Evolutionary conservation across 768 basidiomycete species (phyloP), one percentile per base, ranked within the genome.

Genomic region (Leucogyrophana mollusca): DNA sequence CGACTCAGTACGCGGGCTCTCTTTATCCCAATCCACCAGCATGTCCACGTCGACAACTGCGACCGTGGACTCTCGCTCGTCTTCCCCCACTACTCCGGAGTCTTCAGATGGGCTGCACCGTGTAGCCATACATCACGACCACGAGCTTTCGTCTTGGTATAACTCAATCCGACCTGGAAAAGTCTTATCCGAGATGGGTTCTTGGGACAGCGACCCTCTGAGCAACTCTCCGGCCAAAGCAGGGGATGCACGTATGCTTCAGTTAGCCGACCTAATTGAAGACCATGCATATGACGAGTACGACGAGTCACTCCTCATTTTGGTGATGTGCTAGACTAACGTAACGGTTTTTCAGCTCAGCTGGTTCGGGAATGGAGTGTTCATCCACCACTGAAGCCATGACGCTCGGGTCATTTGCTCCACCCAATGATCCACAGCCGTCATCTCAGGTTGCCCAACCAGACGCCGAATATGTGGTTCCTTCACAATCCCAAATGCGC

Each of bases 201-300:
- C 62, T 49, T 81, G 79, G 79, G 69, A 72, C 38, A 58, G 64
- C 23, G 73, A 75, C 52, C 46, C 68, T 20, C 62, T 68, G 23
- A 70, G 69, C 45, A 55, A 68, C 35, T 48, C 69, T 16, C 60
- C 69, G 11, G 66, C 67, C 49, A 80, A 82, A 57, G 61, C 70
- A 40, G 82, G 77, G 30, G 71, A 74, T 38, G 71, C 76, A 18
- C 67, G 68, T 42, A 85, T 86, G 67, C 78, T 89, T 51, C 72
- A 76, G 34, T 68, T 90, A 34, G 83, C 87, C 56, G 88, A 90
- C 58, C 69, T 90, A 38, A 77, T 90, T 44, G 82, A 87, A 56
- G 79, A 82, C 50, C 77, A 83, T 56, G 83, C 80, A 24, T 90
- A 85, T 62, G 85, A 87, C 52, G 85, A 88, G 87, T 90, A 60